Conservation (phyloP, 1,284 basidiomycete species). For the Apiotrichum sp. region DNA sequence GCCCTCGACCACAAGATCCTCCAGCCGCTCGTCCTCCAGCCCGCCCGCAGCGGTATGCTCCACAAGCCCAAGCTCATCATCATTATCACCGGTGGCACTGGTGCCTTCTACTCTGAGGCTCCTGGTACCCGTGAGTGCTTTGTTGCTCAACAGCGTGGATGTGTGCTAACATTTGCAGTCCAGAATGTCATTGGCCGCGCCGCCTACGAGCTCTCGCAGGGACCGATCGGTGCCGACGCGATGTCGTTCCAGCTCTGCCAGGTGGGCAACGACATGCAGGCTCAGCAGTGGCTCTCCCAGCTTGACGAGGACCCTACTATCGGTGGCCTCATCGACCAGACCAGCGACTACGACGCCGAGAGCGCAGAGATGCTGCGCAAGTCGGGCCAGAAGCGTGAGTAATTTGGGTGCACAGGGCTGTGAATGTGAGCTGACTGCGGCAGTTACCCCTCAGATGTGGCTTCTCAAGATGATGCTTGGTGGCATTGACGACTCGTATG, state of each 20-base stretch:
- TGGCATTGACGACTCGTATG: conserved; percentile 15
- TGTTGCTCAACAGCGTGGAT: background rate
- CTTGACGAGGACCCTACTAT: conserved; percentile 12
- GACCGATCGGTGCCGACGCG: conserved; percentile 6
- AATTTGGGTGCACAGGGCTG: too few species aligned
- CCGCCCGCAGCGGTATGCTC: conserved; percentile 37
- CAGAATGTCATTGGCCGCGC: conserved; percentile 8
- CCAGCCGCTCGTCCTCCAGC: conserved; percentile 48
- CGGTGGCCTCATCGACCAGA: conserved; percentile 13
- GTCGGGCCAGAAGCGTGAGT: conserved; percentile 4
- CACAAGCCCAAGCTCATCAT: conserved; percentile 49
- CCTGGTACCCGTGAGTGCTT: conserved; percentile 4
- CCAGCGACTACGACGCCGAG: conserved; percentile 13
- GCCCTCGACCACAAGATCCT: conserved; percentile 47
- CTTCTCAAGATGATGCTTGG: conserved; percentile 18
- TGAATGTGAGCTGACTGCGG: background rate
- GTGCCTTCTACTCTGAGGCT: conserved; percentile 6
- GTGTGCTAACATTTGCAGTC: background rate
- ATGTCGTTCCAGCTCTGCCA: conserved; percentile 16
- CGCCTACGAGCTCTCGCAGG: conserved; percentile 8
- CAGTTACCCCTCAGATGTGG: conserved; percentile 14
- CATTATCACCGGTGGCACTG: conserved; percentile 38
- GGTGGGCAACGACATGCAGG: conserved; percentile 13
- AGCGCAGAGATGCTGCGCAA: conserved; percentile 12
- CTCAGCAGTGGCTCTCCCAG: conserved; percentile 6